A percentile compares a stretch with the other conserved stretches of the same genome.
Conservation (phyloP, 148 eudicot species). For the Talinum fruticosum region DNA sequence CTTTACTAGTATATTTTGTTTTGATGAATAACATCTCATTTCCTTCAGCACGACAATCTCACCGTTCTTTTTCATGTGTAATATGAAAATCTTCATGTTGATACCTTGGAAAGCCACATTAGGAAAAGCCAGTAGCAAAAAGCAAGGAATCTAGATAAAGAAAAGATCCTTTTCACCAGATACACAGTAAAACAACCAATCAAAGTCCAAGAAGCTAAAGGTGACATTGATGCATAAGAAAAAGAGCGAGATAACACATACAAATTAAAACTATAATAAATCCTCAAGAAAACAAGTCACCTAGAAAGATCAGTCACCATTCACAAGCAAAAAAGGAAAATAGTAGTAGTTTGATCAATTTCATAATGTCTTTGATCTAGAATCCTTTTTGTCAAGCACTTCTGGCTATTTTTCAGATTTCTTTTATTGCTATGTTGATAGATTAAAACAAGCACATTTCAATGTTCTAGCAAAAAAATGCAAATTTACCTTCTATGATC, state of each 20-base stretch:
- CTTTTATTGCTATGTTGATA: not conserved
- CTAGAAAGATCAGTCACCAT: not conserved
- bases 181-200: not conserved
- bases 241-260: not conserved
- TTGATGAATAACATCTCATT: not conserved
- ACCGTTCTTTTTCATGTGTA: not conserved
- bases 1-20: too few species aligned
- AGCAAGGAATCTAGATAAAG: not conserved
- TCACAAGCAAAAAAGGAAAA: not conserved
- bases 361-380: not conserved
- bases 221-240: not conserved
- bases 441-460: not conserved
- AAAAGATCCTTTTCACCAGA: not conserved
- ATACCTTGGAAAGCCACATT: not conserved
- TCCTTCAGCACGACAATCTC: not conserved
- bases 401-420: not conserved
- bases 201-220: not conserved
- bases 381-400: not conserved
- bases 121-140: not conserved
- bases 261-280: not conserved
- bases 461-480: not conserved
- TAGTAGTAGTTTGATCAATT: not conserved
- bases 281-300: not conserved
- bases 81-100: too few species aligned
- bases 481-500: conserved; percentile 13